These are phyloP conservation scores for Scheffersomyces illinoinensis DNA, from an alignment of 1,139 yeast species.

Conservation along the genomic window DNA sequence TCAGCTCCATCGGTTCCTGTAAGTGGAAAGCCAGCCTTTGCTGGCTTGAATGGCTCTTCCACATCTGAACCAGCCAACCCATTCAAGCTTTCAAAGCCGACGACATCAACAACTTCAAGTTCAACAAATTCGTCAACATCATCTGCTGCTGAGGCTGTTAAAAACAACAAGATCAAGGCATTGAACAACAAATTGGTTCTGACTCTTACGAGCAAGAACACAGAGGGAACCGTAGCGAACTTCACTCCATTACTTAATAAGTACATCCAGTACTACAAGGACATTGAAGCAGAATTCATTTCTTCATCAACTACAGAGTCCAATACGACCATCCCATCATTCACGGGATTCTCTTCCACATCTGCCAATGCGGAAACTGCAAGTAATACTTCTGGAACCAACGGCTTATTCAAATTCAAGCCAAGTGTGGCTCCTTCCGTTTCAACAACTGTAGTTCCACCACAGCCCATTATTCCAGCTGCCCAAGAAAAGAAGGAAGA, in stretches of 20 bases:
- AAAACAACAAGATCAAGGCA: slow-evolving; percentile 55
- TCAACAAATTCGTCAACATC: slow-evolving; percentile 1
- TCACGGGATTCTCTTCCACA: not conserved
- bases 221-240: slow-evolving; percentile 54
- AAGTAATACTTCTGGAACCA: not conserved
- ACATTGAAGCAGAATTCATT: slow-evolving; percentile 29
- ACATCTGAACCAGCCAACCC: not conserved
- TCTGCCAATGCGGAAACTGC: slow-evolving; percentile 6
- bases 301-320: not conserved
- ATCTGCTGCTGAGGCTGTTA: slow-evolving; percentile 13
- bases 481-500: slow-evolving; percentile 1
- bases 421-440: slow-evolving; percentile 1
- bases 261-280: slow-evolving; percentile 56
- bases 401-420: not conserved
- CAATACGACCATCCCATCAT: not conserved
- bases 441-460: slow-evolving; percentile 3
- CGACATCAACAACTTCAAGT: not conserved
- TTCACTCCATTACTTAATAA: slow-evolving; percentile 58
- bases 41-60: slow-evolving; percentile 1
- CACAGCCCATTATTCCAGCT: not conserved
- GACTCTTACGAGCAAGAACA: slow-evolving; percentile 44
- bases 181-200: slow-evolving; percentile 65
- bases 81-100: slow-evolving; percentile 1
- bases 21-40: slow-evolving; percentile 1
- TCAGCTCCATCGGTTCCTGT: slow-evolving; percentile 3